These are phyloP conservation scores for Penicillium goetzii DNA, from an alignment of 495 filamentous ascomycete species.

Conservation along the genomic window DNA sequence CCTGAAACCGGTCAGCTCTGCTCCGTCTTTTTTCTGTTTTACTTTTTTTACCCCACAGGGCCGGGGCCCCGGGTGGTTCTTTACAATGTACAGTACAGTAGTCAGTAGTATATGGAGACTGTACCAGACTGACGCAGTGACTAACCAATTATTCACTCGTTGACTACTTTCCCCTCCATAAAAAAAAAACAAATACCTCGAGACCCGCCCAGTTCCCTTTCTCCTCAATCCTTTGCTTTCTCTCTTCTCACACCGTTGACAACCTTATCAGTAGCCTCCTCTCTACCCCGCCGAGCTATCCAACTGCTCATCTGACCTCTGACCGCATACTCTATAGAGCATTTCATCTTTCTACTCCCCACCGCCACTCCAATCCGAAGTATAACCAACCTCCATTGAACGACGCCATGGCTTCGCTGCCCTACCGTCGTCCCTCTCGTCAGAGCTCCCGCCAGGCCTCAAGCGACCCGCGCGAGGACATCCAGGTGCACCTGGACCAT, in stretches of 20 bases:
- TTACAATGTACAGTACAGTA: not conserved
- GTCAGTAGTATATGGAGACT: not conserved
- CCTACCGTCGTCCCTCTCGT: conserved; percentile 38
- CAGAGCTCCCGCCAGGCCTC: conserved; percentile 57
- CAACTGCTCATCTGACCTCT: not conserved
- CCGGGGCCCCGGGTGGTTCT: not conserved
- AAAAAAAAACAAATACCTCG: not conserved
- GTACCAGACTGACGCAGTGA: not conserved
- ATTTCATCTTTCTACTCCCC: not conserved
- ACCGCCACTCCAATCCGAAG: not conserved
- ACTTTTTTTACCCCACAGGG: conserved; percentile 2
- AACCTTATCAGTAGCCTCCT: not conserved
- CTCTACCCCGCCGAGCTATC: not conserved
- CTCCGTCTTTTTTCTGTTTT: not conserved
- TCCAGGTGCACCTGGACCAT: conserved; percentile 59
- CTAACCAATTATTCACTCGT: not conserved
- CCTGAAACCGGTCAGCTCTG: conserved; percentile 2
- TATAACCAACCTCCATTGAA: not conserved
- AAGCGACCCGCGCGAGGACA: conserved; percentile 58
- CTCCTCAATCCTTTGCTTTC: not conserved
- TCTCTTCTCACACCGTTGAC: not conserved
- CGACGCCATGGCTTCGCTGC: conserved; percentile 35
- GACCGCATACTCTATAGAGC: not conserved
- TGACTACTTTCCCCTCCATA: not conserved
- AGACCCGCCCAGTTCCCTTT: not conserved